Base-by-base conservation (phyloP, 371 early-diverging fungal species). In the Apophysomyces trapeziformis region DNA sequence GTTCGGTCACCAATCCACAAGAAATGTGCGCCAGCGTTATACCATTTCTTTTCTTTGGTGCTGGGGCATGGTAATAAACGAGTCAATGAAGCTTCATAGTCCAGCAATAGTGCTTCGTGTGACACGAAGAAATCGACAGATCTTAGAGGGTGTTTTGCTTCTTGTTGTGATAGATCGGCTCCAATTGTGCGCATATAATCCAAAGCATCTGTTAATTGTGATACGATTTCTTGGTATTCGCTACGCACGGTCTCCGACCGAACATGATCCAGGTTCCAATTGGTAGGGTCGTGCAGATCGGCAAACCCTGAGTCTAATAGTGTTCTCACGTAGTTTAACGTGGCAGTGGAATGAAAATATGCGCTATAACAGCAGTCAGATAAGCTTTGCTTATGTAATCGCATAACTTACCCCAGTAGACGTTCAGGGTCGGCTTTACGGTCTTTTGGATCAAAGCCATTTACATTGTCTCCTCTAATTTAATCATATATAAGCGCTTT, bases 1-100 rank as follows among this genome's bases (percentile, higher is more conserved):
- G 99, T 98, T 58, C 99, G 90, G 79, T 98, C 99, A 26, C 99
- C 99, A 63, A 97, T 94, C 99, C 99, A 98, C 76, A 98, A 82
- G 76, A 95, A 97, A 77, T 97, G 97, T 5, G 96, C 85, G 12
- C 95, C 93, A 9, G 93, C 69, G 63, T 83, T 89, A 72, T 76
- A 88, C 74, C 70, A 89, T 64, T 82, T 78, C 64, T 74, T 77
- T 32, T 68, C 69, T 8, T 74, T 76, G 35, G 74, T 78, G 63
- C 67, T 74, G 70, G 68, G 79, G 45, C 82, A 73, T 32, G 73
- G 60, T 9, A 90, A 74, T 41, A 78, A 65, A 5, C 95, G 89
- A 0, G 97, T 96, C 57, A 97, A 77, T 36, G 89, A 85, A 65
- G 92, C 74, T 76, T 97, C 97, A 73, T 95, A 97, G 56, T 96